Evolutionary conservation across 768 basidiomycete species (phyloP).

Genomic region (Amanita pallidorosea): DNA sequence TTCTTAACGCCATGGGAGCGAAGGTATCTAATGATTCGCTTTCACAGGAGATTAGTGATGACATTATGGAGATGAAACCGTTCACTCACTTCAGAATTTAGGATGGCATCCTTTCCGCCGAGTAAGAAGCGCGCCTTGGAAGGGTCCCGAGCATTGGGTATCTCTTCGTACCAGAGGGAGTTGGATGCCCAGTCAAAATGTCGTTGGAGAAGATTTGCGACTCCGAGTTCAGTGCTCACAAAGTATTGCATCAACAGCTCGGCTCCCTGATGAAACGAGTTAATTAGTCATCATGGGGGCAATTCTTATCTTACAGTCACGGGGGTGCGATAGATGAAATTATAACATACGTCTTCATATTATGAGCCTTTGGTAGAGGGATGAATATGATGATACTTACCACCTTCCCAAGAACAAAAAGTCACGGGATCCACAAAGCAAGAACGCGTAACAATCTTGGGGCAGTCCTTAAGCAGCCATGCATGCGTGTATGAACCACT

Average conservation of each 20-base stretch:
- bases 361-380: slow-evolving; percentile 1
- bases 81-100: slow-evolving; percentile 52
- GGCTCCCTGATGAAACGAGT: slow-evolving; percentile 40
- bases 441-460: slow-evolving; percentile 58
- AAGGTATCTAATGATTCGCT: slow-evolving; percentile 71
- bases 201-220: slow-evolving; percentile 74
- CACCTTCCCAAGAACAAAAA: slow-evolving; percentile 93
- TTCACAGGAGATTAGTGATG: slow-evolving; percentile 3
- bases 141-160: slow-evolving; percentile 66
- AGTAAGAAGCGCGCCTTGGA: slow-evolving; percentile 62
- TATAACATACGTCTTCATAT: slow-evolving; percentile 71
- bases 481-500: slow-evolving; percentile 80
- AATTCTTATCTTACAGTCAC: slow-evolving; percentile 36
- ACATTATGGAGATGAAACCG: not conserved
- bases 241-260: slow-evolving; percentile 83
- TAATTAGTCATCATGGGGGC: slow-evolving; percentile 1
- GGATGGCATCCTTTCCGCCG: slow-evolving; percentile 74
- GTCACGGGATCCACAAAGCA: slow-evolving; percentile 89
- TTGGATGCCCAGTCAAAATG: slow-evolving; percentile 85
- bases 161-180: slow-evolving; percentile 84
- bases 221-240: slow-evolving; percentile 78
- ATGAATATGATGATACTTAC: slow-evolving; percentile 28
- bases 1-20: slow-evolving; percentile 62
- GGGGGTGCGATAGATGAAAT: slow-evolving; percentile 73
- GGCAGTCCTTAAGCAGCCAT: slow-evolving; percentile 79